These are phyloP conservation scores for Pseudogymnoascus sp. DNA, from an alignment of 2,329 filamentous ascomycete genomes.

Conservation along the genomic window DNA sequence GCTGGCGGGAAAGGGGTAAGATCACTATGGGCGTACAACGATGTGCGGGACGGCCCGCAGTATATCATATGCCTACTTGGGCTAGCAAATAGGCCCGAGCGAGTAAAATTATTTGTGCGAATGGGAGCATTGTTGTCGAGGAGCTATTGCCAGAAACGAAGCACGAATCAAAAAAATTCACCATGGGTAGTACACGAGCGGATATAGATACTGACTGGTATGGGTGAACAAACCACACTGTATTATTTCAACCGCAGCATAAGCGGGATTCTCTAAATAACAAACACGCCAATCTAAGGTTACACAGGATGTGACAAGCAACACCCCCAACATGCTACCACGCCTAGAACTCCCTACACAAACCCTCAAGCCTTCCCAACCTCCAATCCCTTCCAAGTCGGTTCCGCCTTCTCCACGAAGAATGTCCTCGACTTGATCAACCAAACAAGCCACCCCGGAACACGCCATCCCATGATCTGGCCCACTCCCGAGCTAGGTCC, in stretches of 20 bases:
- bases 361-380: not conserved
- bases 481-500: slow-evolving; percentile 32
- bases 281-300: not conserved
- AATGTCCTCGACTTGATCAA: slow-evolving; percentile 31
- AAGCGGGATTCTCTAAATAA: not conserved
- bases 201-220: not conserved
- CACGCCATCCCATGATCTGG: slow-evolving; percentile 28
- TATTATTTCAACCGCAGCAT: not conserved
- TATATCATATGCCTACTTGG: not conserved
- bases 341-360: not conserved
- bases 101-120: not conserved
- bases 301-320: not conserved
- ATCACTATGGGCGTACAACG: not conserved
- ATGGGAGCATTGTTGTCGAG: not conserved
- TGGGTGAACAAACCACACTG: not conserved
- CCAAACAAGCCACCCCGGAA: slow-evolving; percentile 31
- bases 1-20: not conserved
- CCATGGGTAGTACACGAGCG: not conserved
- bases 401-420: slow-evolving; percentile 24
- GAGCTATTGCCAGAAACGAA: not conserved
- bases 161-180: not conserved
- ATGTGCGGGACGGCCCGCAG: not conserved
- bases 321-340: not conserved
- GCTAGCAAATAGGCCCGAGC: not conserved
- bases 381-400: slow-evolving; percentile 11